phyloP scores from a whole-genome alignment of 345 rosid species.

The Syzygium grande region DNA sequence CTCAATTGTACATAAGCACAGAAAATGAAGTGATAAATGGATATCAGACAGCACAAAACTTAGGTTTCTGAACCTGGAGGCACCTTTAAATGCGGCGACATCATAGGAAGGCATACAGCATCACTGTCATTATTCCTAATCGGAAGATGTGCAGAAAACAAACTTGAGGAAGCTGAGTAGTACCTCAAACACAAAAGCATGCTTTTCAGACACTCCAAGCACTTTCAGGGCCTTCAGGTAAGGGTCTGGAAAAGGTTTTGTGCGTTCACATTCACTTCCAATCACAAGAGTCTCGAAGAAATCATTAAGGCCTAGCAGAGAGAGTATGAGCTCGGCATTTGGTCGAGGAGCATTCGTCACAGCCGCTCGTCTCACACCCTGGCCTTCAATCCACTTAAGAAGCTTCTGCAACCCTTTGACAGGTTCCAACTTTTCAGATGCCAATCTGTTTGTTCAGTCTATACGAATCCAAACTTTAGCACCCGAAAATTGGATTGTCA shows the following conservation, averaged over 20 bases:
- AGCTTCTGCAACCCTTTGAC: slow-evolving; percentile 23
- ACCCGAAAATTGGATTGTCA: neutral
- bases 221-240: slow-evolving; percentile 28
- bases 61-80: neutral
- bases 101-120: neutral
- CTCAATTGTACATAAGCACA: neutral
- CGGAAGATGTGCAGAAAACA: neutral
- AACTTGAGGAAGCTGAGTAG: neutral
- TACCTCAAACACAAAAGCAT: slow-evolving; percentile 31
- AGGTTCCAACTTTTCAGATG: slow-evolving; percentile 20
- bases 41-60: neutral
- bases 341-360: slow-evolving; percentile 35
- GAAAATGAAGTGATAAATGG: neutral
- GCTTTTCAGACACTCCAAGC: slow-evolving; percentile 24
- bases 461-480: too few species aligned
- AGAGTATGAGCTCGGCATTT: slow-evolving; percentile 26
- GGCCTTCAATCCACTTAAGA: slow-evolving; percentile 26
- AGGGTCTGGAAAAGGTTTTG: slow-evolving; percentile 36
- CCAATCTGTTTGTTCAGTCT: slow-evolving; percentile 12
- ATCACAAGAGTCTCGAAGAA: slow-evolving; percentile 23
- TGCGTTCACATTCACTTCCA: slow-evolving; percentile 21
- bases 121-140: neutral
- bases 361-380: slow-evolving; percentile 26
- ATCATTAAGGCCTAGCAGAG: slow-evolving; percentile 15
- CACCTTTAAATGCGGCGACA: accelerated